Conservation (phyloP, 352 stramenopile species). For the Thalassiosira exigua region DNA sequence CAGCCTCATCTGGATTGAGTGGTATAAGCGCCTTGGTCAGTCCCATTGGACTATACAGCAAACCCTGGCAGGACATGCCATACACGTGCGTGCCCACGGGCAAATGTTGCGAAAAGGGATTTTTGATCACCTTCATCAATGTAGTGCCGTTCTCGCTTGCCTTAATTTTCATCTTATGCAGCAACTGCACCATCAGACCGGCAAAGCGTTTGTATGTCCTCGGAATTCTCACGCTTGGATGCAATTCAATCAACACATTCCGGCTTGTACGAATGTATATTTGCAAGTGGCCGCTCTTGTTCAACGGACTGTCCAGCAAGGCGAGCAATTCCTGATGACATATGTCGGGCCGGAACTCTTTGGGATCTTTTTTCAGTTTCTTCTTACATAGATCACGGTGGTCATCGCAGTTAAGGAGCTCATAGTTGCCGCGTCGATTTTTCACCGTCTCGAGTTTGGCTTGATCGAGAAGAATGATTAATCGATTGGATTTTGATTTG, state of each 20-base stretch:
- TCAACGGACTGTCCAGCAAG: constrained; percentile 98
- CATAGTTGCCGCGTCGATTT: constrained; percentile 97
- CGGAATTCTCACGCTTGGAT: constrained; percentile 97
- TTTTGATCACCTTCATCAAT: constrained; percentile 99
- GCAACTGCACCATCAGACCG: constrained; percentile 92
- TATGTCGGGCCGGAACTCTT: constrained; percentile 98
- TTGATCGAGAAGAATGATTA: constrained; percentile 98
- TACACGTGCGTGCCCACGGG: constrained; percentile 95
- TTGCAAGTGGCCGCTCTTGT: constrained; percentile 98
- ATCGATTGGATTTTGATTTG: constrained; percentile 56
- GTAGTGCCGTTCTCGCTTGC: constrained; percentile 93
- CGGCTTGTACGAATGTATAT: constrained; percentile 97
- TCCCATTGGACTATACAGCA: constrained; percentile 93
- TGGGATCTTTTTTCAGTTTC: constrained; percentile 89
- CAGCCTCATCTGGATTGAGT: constrained; percentile 43
- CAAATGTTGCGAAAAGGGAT: constrained; percentile 97
- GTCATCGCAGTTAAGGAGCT: constrained; percentile 99
- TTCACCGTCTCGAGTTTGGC: constrained; percentile 99
- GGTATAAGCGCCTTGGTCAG: constrained; percentile 91
- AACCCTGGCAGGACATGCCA: constrained; percentile 92
- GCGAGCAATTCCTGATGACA: constrained; percentile 98
- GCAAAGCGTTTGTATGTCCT: constrained; percentile 97
- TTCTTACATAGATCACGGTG: constrained; percentile 88
- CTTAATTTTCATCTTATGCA: constrained; percentile 99
- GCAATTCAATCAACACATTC: constrained; percentile 98